phyloP scores from a whole-genome alignment of 2,329 filamentous ascomycete genomes.

The Rhynchosporium agropyri region DNA sequence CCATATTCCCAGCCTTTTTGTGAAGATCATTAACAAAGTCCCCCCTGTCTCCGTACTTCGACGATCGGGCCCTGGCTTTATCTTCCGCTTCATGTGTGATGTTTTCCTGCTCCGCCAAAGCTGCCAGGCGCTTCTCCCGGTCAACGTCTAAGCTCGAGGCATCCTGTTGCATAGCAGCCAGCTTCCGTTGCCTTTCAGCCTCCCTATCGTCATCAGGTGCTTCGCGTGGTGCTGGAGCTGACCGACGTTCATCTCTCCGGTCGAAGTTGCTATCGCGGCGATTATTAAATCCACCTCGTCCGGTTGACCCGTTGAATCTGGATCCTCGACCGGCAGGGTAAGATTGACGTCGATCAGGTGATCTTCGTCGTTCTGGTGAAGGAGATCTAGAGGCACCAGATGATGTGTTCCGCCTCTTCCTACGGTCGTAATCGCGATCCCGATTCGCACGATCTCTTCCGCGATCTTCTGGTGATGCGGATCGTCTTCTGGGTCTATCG shows the following conservation, averaged over 20 bases:
- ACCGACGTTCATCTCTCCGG: constrained; percentile 36
- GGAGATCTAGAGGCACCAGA: constrained; percentile 43
- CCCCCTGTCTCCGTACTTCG: constrained; percentile 64
- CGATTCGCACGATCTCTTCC: constrained; percentile 28
- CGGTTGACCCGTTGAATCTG: constrained; percentile 28
- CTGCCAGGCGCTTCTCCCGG: constrained; percentile 67
- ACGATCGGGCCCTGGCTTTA: constrained; percentile 57
- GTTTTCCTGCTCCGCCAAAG: constrained; percentile 67
- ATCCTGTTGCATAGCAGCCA: constrained; percentile 74
- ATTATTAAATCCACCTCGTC: constrained; percentile 33
- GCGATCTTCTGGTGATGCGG: constrained; percentile 40
- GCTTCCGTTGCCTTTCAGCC: constrained; percentile 64
- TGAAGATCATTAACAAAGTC: constrained; percentile 67
- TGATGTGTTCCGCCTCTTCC: constrained; percentile 34
- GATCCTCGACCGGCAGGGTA: constrained; percentile 34
- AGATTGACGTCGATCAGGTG: constrained; percentile 38
- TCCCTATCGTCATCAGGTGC: constrained; percentile 44
- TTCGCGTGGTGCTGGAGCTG: constrained; percentile 31
- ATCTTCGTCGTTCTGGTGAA: constrained; percentile 43
- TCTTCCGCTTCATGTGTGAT: constrained; percentile 69
- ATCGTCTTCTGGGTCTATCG: constrained; percentile 33
- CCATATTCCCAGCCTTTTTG: constrained; percentile 56
- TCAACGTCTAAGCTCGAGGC: constrained; percentile 71
- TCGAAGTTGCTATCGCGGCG: constrained; percentile 34
- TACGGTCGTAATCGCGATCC: constrained; percentile 29